Percentiles rank a stretch among this genome's conserved stretches.
Evolutionary conservation across 768 basidiomycete genomes (phyloP).

Genomic region (Panus rudis): DNA sequence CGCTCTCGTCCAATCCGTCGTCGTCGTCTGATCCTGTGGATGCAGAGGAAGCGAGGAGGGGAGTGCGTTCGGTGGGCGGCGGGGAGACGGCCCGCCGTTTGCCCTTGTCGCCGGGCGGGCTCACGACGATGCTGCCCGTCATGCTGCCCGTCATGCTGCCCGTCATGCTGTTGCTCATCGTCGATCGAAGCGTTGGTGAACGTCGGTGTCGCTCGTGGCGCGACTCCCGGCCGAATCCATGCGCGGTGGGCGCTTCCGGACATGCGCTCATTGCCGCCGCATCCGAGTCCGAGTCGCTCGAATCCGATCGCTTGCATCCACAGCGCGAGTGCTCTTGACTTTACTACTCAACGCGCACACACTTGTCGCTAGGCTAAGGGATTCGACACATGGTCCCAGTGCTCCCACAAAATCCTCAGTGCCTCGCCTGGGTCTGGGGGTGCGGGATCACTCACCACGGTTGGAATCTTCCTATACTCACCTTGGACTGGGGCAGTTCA

Average conservation of each 20-base stretch:
- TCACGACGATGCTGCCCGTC: constrained; percentile 11
- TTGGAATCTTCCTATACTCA: no score
- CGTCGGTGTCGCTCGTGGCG: background rate
- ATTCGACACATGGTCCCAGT: no score
- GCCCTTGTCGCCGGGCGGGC: constrained; percentile 37
- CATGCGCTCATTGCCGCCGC: background rate
- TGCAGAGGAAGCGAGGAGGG: constrained; percentile 39
- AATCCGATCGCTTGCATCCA: background rate
- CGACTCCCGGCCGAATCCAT: no score
- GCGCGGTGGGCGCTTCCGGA: background rate
- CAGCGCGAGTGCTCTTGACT: background rate
- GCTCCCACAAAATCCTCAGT: no score
- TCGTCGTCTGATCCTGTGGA: no score
- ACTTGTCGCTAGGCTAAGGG: background rate
- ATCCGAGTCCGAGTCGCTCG: background rate
- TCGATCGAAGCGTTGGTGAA: background rate
- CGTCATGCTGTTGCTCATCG: constrained; percentile 6
- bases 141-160: constrained; percentile 11
- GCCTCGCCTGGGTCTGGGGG: no score
- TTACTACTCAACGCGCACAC: background rate
- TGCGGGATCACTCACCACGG: no score
- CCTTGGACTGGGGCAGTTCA: no score
- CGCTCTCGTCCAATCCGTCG: constrained; percentile 22
- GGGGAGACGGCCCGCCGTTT: constrained; percentile 38
- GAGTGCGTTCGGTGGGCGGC: constrained; percentile 42